Evolutionary conservation across 345 rosid genomes (phyloP), one percentile per base, ranked within the genome.

Genomic region (Lepidium didymum): DNA sequence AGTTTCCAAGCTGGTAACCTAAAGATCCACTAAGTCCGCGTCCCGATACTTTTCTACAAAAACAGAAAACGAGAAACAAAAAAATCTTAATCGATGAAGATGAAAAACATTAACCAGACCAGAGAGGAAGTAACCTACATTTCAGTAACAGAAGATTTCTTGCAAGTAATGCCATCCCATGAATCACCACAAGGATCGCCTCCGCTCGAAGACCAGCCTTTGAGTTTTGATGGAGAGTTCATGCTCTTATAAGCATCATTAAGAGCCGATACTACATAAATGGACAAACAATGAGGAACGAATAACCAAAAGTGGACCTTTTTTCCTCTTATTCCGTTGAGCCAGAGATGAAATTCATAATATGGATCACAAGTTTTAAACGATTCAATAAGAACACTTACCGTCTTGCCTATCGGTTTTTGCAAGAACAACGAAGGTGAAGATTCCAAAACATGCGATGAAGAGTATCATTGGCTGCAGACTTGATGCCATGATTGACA

Each of bases 161-260:
- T 81, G 87, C 99, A 94, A 64, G 75, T 76, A 69, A 94, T 83
- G 69, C 97, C 99, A 75, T 86, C 78, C 96, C 99, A 94, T 27
- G 87, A 78, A 27, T 86, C 87, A 3, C 84, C 92, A 71, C 99
- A 91, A 67, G 97, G 97, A 76, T 91, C 95, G 1, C 99, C 97
- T 7, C 96, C 97, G 36, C 72, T 70, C 11, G 87, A 54, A 77
- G 80, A 67, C 99, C 99, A 94, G 13, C 87, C 88, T 18, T 44
- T 81, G 67, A 94, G 74, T 72, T 79, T 64, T 18, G 91, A 85
- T 34, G 96, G 92, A 54, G 91, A 85, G 77, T 87, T 86, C 79
- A 94, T 79, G 83, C 88, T 87, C 59, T 83, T 91, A 55, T 69
- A 91, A 82, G 87, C 85, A 34, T 85, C 96, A 73, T 89, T 94